Percentiles rank a stretch among this genome's conserved stretches.
Conservation (phyloP, 495 filamentous ascomycete species). For the Articulospora tetracladia region DNA sequence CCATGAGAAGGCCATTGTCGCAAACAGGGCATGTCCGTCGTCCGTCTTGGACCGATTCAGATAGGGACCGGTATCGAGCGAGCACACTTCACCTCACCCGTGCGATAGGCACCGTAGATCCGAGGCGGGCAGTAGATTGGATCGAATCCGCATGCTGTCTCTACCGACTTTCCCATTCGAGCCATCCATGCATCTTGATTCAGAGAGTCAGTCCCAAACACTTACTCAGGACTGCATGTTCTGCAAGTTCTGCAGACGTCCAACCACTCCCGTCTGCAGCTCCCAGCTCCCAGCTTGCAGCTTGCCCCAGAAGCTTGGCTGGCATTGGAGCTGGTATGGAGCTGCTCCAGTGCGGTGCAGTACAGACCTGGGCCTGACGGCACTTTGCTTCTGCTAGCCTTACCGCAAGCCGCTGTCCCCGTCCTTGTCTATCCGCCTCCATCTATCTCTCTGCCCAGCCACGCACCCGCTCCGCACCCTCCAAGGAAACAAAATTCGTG, state of each 20-base stretch:
- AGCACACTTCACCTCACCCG: too few relatives aligned
- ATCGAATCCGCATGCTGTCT: too few relatives aligned
- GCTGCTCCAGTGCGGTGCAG: too few relatives aligned
- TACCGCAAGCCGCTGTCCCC: neutral
- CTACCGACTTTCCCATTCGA: neutral
- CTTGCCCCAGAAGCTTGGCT: neutral
- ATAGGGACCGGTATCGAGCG: neutral
- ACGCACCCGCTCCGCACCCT: neutral
- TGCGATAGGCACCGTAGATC: too few relatives aligned
- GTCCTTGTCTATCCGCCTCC: neutral
- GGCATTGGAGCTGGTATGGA: too few relatives aligned
- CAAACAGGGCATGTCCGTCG: neutral
- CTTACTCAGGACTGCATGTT: too few relatives aligned
- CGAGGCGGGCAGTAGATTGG: too few relatives aligned
- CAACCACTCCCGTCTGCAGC: neutral
- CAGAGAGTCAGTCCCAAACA: too few relatives aligned
- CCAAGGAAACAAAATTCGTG: neutral
- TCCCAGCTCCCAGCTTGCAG: neutral
- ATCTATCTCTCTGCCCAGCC: neutral
- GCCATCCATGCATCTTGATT: neutral
- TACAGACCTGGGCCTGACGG: too few relatives aligned
- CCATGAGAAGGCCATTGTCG: neutral
- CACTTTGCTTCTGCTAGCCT: constrained; percentile 8
- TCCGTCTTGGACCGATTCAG: neutral
- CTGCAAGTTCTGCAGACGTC: too few relatives aligned